Evolutionary conservation across 768 basidiomycete genomes (phyloP), one percentile per base, ranked within the genome.

Genomic region (Kwoniella sp.): DNA sequence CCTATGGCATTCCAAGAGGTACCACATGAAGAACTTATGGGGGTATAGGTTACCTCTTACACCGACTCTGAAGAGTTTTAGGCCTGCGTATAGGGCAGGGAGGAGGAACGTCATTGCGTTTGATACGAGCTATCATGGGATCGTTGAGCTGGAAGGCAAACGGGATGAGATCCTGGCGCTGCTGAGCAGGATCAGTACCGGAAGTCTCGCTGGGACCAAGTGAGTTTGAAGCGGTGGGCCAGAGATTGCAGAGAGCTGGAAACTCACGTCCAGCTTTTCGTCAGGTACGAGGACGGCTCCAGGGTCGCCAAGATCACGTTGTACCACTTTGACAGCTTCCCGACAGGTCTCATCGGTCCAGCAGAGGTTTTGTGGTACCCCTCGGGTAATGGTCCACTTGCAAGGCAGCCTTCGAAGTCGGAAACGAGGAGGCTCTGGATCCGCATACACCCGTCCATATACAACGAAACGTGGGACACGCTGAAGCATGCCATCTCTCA

Each of bases 1-100:
- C 78, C 81, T 98, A 22, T 98, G 93, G 92, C 95, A 97, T 73
- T 91, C 93, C 0, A 98, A 97, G 81, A 87, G 96, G 5, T 95
- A 95, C 88, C 87, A 89, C 67, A 97, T 98, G 95, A 85, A 88
- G 71, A 88, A 88, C 68, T 84, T 91, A 80, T 98, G 93, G 93
- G 92, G 92, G 0, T 92, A 92, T 78, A 85, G 92, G 71, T 83
- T 99, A 90, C 90, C 94, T 7, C 82, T 89, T 1, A 87, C 87
- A 1, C 93, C 95, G 0, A 93, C 93, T 0, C 91, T 94, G 75
- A 99, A 97, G 75, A 85, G 92, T 0, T 95, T 90, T 77, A 86
- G 96, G 22, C 89, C 95, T 0, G 93, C 94, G 1, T 89, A 96
- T 81, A 87, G 95, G 30, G 93, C 96, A 2, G 86, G 92, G 0